A percentile compares a stretch with the other conserved stretches of the same genome.
Evolutionary conservation across 306 rosid species (phyloP).

Genomic region (Cicer chorassanicum): DNA sequence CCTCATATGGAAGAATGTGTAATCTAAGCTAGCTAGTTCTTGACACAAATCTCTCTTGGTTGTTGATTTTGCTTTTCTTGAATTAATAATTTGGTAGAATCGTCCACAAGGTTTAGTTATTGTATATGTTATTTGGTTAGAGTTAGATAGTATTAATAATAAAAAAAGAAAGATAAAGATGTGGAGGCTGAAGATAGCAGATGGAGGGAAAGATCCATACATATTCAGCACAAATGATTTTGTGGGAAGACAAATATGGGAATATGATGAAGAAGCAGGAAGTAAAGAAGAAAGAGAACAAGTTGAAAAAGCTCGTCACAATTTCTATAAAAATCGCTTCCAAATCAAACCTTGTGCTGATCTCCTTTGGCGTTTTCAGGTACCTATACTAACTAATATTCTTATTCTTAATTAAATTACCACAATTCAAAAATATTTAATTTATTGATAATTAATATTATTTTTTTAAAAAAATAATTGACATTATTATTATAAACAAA

Average conservation of each 20-base stretch:
- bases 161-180: neutral
- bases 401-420: too few relatives aligned
- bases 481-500: too few relatives aligned
- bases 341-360: slow-evolving; percentile 54
- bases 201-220: slow-evolving; percentile 50
- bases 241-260: slow-evolving; percentile 63
- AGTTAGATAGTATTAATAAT: too few relatives aligned
- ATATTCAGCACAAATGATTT: slow-evolving; percentile 61
- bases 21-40: too few relatives aligned
- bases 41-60: too few relatives aligned
- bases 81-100: too few relatives aligned
- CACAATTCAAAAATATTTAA: too few relatives aligned
- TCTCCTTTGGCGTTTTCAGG: slow-evolving; percentile 68
- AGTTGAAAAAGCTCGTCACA: slow-evolving; percentile 56
- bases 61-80: too few relatives aligned
- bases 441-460: too few relatives aligned
- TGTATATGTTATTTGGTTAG: too few relatives aligned
- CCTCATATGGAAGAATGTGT: neutral
- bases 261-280: slow-evolving; percentile 54
- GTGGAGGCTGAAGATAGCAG: slow-evolving; percentile 68
- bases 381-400: neutral
- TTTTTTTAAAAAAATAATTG: too few relatives aligned
- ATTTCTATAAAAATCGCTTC: slow-evolving; percentile 55
- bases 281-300: slow-evolving; percentile 46
- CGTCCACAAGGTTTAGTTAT: too few relatives aligned